Conservation (phyloP, 495 filamentous ascomycete species). For the Neohortaea acidophila region DNA sequence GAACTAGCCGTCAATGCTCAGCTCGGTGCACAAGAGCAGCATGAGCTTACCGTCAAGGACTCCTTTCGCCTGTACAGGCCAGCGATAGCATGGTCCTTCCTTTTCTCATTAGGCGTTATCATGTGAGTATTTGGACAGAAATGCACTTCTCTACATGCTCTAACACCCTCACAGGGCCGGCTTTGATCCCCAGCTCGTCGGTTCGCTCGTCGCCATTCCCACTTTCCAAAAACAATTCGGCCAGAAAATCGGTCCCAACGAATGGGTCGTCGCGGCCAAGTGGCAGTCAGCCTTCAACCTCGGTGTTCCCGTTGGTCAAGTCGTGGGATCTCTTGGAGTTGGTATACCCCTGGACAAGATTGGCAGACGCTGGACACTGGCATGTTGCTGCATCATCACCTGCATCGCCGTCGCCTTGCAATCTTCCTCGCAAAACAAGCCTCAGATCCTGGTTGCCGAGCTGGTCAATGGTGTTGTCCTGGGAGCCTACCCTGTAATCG, state of each 20-base stretch:
- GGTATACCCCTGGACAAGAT: conserved; percentile 27
- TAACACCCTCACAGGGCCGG: not conserved
- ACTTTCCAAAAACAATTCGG: conserved; percentile 26
- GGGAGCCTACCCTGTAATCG: conserved; percentile 24
- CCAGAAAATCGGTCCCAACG: conserved; percentile 20
- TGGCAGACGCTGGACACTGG: conserved; percentile 25
- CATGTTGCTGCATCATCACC: conserved; percentile 24
- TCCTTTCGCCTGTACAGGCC: no score
- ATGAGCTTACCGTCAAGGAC: no score
- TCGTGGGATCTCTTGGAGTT: conserved; percentile 19
- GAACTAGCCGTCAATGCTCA: no score
- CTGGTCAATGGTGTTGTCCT: conserved; percentile 24
- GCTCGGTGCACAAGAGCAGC: no score
- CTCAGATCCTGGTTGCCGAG: conserved; percentile 27
- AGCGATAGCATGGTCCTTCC: conserved; percentile 30
- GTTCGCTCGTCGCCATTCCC: conserved; percentile 26
- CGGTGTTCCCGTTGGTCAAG: conserved; percentile 26
- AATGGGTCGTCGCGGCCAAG: conserved; percentile 20
- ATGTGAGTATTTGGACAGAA: not conserved
- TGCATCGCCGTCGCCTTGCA: conserved; percentile 36
- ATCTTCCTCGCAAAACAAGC: conserved; percentile 32
- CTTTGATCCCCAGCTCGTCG: conserved; percentile 21
- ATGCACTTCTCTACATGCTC: not conserved
- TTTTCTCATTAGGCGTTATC: conserved; percentile 14
- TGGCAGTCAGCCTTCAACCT: conserved; percentile 26